These are phyloP conservation scores for Choricystis sp. DNA, from an alignment of 139 green algal species.

Conservation along the genomic window DNA sequence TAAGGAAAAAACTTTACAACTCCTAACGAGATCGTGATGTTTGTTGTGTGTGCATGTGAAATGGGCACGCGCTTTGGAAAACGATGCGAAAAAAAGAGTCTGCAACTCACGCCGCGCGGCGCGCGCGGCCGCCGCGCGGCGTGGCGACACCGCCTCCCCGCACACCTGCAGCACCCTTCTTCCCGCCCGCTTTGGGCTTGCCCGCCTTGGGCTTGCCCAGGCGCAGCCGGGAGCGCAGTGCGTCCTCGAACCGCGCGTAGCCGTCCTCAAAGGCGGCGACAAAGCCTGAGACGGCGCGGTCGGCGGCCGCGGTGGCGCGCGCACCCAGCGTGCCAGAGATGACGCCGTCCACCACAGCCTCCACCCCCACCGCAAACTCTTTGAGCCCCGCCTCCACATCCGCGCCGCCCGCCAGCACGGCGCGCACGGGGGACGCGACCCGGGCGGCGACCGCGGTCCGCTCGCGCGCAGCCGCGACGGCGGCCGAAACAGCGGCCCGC, in stretches of 20 bases:
- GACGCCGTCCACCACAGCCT: conserved; percentile 50
- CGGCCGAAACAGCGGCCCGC: conserved; percentile 32
- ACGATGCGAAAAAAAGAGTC: no score
- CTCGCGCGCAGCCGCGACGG: conserved; percentile 24
- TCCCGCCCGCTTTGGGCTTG: not conserved
- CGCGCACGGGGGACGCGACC: conserved; percentile 20
- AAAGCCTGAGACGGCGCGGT: conserved; percentile 28
- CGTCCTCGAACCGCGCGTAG: conserved; percentile 18
- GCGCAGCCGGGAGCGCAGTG: not conserved
- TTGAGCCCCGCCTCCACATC: conserved; percentile 42
- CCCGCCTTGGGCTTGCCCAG: conserved; percentile 10
- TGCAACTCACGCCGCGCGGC: not conserved
- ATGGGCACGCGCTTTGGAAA: no score
- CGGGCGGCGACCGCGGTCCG: conserved; percentile 19
- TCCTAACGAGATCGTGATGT: not conserved
- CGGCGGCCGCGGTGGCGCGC: conserved; percentile 19
- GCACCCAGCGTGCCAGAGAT: conserved; percentile 12
- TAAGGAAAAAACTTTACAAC: not conserved
- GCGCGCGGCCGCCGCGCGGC: no score
- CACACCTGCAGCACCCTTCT: no score
- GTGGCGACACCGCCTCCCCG: no score
- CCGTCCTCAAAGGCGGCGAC: conserved; percentile 31
- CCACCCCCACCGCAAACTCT: conserved; percentile 42
- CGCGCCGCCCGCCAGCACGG: conserved; percentile 12
- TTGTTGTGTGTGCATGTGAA: not conserved